Conservation (phyloP, 441 rosid species). For the Populus trichocarpa region DNA sequence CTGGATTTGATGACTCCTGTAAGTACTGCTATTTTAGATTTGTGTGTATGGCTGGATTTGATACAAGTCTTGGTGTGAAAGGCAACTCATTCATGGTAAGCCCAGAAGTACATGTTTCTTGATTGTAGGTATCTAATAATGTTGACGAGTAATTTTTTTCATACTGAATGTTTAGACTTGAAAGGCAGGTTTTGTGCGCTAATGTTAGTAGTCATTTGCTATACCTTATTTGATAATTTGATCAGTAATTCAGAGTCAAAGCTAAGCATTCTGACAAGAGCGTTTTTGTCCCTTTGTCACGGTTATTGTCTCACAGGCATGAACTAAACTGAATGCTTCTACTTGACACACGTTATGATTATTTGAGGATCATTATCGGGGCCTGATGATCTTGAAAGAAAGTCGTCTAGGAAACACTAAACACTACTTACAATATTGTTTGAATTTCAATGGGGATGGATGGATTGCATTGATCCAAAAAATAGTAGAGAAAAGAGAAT, state of each 20-base stretch:
- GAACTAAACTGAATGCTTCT: neutral
- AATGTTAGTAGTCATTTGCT: neutral
- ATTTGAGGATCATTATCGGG: neutral
- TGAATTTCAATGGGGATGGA: too few species aligned
- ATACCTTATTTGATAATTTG: conserved; percentile 2
- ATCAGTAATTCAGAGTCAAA: neutral
- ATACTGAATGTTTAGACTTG: neutral
- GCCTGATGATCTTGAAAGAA: neutral
- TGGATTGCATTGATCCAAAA: too few species aligned
- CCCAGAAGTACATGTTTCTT: neutral
- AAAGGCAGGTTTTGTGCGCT: neutral
- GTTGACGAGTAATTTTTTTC: neutral
- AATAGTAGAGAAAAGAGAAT: too few species aligned
- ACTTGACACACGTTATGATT: neutral
- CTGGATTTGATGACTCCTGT: too few species aligned
- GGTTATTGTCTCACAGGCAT: neutral
- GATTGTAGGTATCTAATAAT: neutral
- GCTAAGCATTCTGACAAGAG: neutral
- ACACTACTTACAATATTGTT: too few species aligned
- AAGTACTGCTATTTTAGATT: too few species aligned
- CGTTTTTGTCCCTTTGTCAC: neutral
- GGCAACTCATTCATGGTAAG: neutral
- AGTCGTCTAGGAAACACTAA: too few species aligned
- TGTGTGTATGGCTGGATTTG: neutral
- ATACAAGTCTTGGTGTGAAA: neutral